Conservation (phyloP, 2,329 filamentous ascomycete genomes). For the Ceratocystis papillata region DNA sequence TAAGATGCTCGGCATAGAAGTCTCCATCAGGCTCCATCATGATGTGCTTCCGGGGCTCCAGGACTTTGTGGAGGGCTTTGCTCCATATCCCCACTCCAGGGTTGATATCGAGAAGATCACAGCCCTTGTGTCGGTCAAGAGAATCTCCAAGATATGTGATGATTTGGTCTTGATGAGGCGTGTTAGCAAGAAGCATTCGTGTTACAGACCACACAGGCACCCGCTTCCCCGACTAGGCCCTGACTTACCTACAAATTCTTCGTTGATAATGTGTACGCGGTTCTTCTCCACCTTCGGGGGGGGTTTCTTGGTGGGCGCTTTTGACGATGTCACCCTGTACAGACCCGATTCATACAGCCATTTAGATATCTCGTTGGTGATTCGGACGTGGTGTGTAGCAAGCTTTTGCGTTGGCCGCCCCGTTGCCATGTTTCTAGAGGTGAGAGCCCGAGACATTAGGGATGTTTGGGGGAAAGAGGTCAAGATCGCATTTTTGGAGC, state of each 20-base stretch:
- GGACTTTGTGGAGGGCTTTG: conserved; percentile 56
- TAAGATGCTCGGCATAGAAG: conserved; percentile 51
- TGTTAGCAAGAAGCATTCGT: neutral
- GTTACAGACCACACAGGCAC: neutral
- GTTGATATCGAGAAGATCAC: conserved; percentile 79
- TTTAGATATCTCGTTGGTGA: neutral
- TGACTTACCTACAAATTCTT: conserved; percentile 40
- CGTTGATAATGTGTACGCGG: conserved; percentile 44
- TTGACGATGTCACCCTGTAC: conserved; percentile 12
- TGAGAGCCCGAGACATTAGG: too few relatives aligned
- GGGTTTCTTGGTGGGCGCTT: neutral
- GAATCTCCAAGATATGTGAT: conserved; percentile 58
- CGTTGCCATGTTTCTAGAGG: neutral
- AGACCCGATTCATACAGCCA: conserved; percentile 20
- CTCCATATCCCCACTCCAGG: conserved; percentile 75
- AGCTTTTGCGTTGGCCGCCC: neutral
- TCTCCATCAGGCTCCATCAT: conserved; percentile 61
- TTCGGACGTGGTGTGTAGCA: neutral
- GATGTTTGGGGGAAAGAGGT: neutral
- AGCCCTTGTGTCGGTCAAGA: conserved; percentile 59
- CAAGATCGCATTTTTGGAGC: neutral
- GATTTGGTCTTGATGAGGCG: conserved; percentile 47
- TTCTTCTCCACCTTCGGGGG: conserved; percentile 20
- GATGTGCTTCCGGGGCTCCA: conserved; percentile 72
- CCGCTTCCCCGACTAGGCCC: neutral